Evolutionary conservation across 1,284 basidiomycete species (phyloP), one percentile per base, ranked within the genome.

Genomic region (Microbotryum scabiosae): DNA sequence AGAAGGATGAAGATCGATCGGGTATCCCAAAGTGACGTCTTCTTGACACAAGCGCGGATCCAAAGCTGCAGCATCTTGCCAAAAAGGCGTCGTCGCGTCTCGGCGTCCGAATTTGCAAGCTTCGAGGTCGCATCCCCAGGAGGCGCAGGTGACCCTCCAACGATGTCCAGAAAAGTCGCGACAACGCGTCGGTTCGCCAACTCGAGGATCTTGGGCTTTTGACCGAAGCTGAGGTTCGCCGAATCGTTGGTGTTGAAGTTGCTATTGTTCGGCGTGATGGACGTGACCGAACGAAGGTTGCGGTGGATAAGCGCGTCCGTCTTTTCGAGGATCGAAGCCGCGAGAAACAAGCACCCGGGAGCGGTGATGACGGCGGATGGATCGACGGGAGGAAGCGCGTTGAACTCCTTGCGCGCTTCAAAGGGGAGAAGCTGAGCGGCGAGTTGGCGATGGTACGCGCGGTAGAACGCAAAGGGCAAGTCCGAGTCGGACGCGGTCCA

Each of bases 401-500:
- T 51, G 32, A 61, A 21, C 8, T 54, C 54, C 14, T 46, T 32
- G 28, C 61, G 44, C 8, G 72, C 65, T 54, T 75, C 70, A 47
- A 73, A 7, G 66, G 76, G 48, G 14, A 75, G 71, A 32, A 79
- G 73, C 64, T 77, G 77, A 5, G 64, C 59, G 3, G 78, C 77
- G 14, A 80, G 73, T 64, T 78, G 77, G 30, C 76, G 74, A 65
- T 80, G 78, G 64, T 80, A 80, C 0, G 79, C 78, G 57, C 79
- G 75, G 70, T 79, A 79, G 73, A 80, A 80, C 0, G 79, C 76
- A 20, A 78, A 79, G 63, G 79, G 79, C 4, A 80, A 73, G 68
- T 80, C 79, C 5, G 78, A 79, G 64, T 80, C 79, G 63, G 72
- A 72, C 0, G 73, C 73, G 5, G 70, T 72, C 73, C 73, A 73